Percentiles rank a stretch among this genome's conserved stretches.
Evolutionary conservation across 139 green algal species (phyloP).

Genomic region (Coelastrella sp.): DNA sequence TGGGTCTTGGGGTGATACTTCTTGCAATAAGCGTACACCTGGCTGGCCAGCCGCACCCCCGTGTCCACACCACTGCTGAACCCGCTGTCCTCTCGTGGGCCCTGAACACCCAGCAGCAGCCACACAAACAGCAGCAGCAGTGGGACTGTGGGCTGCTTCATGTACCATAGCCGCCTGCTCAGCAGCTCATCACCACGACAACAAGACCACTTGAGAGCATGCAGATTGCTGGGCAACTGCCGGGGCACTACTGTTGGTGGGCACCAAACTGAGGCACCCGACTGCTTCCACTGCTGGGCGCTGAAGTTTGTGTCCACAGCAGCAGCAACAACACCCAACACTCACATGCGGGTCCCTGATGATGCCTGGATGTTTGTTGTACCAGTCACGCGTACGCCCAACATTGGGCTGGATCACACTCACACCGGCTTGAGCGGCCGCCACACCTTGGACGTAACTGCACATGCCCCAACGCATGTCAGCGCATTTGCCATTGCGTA

Average conservation of each 20-base stretch:
- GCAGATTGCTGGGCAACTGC: background rate
- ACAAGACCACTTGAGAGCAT: background rate
- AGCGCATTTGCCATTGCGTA: no score
- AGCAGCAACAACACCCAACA: background rate
- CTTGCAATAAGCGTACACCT: slow-evolving; percentile 83
- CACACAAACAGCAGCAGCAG: background rate
- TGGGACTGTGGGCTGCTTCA: background rate
- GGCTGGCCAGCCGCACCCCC: slow-evolving; percentile 72
- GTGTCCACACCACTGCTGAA: slow-evolving; percentile 68
- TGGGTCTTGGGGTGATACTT: slow-evolving; percentile 74
- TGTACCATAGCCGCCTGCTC: background rate
- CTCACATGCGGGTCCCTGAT: slow-evolving; percentile 80
- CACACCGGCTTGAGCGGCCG: slow-evolving; percentile 80
- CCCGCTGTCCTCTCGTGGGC: slow-evolving; percentile 78
- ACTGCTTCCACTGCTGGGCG: background rate
- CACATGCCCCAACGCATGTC: no score
- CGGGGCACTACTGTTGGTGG: background rate
- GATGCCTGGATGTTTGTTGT: slow-evolving; percentile 81
- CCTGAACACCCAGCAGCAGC: slow-evolving; percentile 67
- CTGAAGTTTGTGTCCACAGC: background rate
- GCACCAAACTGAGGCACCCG: background rate
- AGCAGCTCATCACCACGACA: background rate
- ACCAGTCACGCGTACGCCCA: slow-evolving; percentile 87
- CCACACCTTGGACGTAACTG: slow-evolving; percentile 81
- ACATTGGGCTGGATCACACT: slow-evolving; percentile 86